These are phyloP conservation scores for Setomelanomma holmii DNA, from an alignment of 2,329 filamentous ascomycete species.

Conservation along the genomic window DNA sequence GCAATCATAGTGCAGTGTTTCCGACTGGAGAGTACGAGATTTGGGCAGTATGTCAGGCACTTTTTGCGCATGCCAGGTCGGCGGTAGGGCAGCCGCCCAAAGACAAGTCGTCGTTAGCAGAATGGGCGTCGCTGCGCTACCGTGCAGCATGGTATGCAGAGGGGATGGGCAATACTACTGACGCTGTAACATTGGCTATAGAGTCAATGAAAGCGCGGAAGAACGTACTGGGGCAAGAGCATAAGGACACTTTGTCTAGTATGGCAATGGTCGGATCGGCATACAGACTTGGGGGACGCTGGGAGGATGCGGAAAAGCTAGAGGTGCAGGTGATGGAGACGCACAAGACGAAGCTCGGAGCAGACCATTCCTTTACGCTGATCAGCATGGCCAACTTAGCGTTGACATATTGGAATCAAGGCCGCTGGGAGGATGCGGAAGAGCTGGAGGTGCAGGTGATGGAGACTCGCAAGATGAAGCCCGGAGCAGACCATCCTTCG, in stretches of 20 bases:
- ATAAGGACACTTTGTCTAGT: not conserved
- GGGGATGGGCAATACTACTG: not conserved
- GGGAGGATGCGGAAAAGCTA: not conserved
- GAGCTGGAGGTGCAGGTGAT: not conserved
- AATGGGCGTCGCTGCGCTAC: not conserved
- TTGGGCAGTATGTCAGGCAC: conserved; percentile 10
- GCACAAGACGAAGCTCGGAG: not conserved
- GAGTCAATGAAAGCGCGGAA: not conserved
- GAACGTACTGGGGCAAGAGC: not conserved
- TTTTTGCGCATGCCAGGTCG: not conserved
- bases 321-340: not conserved
- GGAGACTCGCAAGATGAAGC: not conserved
- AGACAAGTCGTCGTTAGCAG: not conserved
- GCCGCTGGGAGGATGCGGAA: not conserved
- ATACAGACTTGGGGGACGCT: not conserved
- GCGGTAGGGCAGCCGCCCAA: conserved; percentile 3
- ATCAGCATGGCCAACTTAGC: not conserved
- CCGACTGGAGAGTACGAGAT: conserved; percentile 16
- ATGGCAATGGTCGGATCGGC: not conserved
- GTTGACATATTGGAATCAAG: not conserved
- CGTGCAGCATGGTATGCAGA: not conserved
- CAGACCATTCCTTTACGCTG: not conserved
- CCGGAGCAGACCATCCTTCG: not conserved
- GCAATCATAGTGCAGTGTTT: conserved; percentile 7
- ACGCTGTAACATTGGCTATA: not conserved